Evolutionary conservation across 441 rosid genomes (phyloP).

Genomic region (Adansonia madagascariensis): DNA sequence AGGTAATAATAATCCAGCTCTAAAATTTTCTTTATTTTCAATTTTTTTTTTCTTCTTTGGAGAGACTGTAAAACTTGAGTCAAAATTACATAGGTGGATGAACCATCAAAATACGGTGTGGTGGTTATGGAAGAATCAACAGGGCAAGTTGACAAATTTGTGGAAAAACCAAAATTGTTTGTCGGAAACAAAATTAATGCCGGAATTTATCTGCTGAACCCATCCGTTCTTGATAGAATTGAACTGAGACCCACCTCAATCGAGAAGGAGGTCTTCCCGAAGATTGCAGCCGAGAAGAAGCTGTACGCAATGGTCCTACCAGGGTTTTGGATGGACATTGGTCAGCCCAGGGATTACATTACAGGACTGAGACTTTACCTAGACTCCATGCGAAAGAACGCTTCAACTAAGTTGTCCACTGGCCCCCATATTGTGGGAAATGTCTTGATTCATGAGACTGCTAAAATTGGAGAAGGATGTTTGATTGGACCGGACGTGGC

Average conservation of each 20-base stretch:
- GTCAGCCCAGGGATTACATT: constrained; percentile 94
- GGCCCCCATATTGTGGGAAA: constrained; percentile 76
- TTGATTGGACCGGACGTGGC: constrained; percentile 96
- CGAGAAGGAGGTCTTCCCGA: constrained; percentile 93
- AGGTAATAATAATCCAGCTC: constrained; percentile 52
- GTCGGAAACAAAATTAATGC: constrained; percentile 99
- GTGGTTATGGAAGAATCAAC: constrained; percentile 88
- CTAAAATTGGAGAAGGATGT: constrained; percentile 89
- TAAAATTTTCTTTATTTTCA: background rate
- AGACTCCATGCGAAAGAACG: constrained; percentile 73
- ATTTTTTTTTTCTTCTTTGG: background rate
- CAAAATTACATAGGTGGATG: constrained; percentile 68
- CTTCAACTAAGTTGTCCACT: constrained; percentile 55
- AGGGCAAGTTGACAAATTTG: constrained; percentile 80
- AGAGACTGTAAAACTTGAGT: constrained; percentile 15
- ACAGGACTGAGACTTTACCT: constrained; percentile 85
- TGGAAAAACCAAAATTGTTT: constrained; percentile 83
- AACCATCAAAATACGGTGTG: constrained; percentile 95
- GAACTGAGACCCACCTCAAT: constrained; percentile 92
- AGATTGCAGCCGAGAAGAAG: constrained; percentile 70
- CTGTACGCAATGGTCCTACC: constrained; percentile 93
- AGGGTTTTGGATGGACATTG: constrained; percentile 99
- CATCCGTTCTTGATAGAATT: constrained; percentile 81
- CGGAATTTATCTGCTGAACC: constrained; percentile 87
- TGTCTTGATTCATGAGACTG: constrained; percentile 81